Conservation (phyloP, 2,329 filamentous ascomycete genomes). For the Akanthomyces muscarius region DNA sequence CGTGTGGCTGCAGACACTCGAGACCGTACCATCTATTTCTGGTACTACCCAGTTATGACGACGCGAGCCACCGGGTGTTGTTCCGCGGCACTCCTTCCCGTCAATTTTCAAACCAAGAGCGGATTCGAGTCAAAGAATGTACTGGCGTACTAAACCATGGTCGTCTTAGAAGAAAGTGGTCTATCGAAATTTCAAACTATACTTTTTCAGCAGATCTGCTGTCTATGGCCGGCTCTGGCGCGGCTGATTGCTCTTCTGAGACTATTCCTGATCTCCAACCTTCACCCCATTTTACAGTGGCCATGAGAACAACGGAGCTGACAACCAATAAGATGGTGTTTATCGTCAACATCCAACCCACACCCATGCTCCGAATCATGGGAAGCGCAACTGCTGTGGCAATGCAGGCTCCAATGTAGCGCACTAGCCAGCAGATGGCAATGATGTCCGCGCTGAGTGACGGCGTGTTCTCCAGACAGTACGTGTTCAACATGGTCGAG, state of each 20-base stretch:
- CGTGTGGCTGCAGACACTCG: neutral
- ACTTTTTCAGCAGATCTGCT: neutral
- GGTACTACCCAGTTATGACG: neutral
- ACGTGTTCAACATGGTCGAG: slow-evolving; percentile 72
- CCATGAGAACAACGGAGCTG: slow-evolving; percentile 34
- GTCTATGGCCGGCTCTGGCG: neutral
- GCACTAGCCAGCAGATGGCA: slow-evolving; percentile 73
- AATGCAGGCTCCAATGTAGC: slow-evolving; percentile 70
- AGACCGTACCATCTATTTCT: neutral
- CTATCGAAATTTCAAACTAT: neutral
- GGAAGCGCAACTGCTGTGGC: slow-evolving; percentile 71
- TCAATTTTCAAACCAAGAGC: neutral
- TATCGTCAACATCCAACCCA: slow-evolving; percentile 78
- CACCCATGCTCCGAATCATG: slow-evolving; percentile 67
- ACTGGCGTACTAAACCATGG: neutral
- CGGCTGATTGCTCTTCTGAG: slow-evolving; percentile 15
- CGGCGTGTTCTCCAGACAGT: slow-evolving; percentile 78
- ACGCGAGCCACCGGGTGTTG: neutral
- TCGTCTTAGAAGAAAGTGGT: neutral
- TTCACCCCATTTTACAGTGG: slow-evolving; percentile 38
- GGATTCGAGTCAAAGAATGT: neutral
- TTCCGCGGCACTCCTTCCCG: neutral
- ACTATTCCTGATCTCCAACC: slow-evolving; percentile 37
- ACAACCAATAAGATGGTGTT: slow-evolving; percentile 35
- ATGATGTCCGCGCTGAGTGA: slow-evolving; percentile 67